Percentiles rank a stretch among this genome's conserved stretches.
phyloP scores from a whole-genome alignment of 2,329 filamentous ascomycete species.

The Xylariaceae sp. region DNA sequence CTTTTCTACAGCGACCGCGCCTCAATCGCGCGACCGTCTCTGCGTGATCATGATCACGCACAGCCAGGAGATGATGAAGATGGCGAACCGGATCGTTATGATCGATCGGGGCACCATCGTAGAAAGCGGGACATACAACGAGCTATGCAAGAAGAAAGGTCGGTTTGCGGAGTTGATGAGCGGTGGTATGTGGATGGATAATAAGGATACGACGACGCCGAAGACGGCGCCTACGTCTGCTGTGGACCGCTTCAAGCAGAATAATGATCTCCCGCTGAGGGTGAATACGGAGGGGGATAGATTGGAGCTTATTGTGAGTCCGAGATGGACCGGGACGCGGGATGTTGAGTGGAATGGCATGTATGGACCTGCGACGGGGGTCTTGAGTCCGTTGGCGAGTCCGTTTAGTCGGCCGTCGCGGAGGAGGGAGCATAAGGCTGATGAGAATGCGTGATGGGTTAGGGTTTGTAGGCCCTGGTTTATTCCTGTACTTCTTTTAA shows the following conservation, averaged over 20 bases:
- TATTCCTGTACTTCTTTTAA: no score
- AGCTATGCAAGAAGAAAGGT: constrained; percentile 45
- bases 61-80: constrained; percentile 76
- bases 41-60: constrained; percentile 82
- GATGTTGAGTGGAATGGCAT: constrained; percentile 22
- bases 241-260: background rate
- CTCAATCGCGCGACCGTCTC: constrained; percentile 34
- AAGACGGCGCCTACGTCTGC: background rate
- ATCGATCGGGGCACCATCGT: constrained; percentile 62
- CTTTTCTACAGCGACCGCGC: background rate
- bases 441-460: constrained; percentile 8
- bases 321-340: constrained; percentile 21
- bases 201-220: background rate
- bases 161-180: constrained; percentile 43
- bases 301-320: constrained; percentile 8
- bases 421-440: constrained; percentile 22
- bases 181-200: constrained; percentile 23
- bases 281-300: background rate
- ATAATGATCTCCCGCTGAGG: constrained; percentile 22
- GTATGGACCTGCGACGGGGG: constrained; percentile 24
- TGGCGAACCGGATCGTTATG: constrained; percentile 68
- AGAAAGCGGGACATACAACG: constrained; percentile 61
- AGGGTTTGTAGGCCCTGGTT: no score
- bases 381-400: constrained; percentile 27
- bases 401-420: constrained; percentile 22